Evolutionary conservation across 805 yeast species (phyloP).

Genomic region (Teunomyces panamensis): DNA sequence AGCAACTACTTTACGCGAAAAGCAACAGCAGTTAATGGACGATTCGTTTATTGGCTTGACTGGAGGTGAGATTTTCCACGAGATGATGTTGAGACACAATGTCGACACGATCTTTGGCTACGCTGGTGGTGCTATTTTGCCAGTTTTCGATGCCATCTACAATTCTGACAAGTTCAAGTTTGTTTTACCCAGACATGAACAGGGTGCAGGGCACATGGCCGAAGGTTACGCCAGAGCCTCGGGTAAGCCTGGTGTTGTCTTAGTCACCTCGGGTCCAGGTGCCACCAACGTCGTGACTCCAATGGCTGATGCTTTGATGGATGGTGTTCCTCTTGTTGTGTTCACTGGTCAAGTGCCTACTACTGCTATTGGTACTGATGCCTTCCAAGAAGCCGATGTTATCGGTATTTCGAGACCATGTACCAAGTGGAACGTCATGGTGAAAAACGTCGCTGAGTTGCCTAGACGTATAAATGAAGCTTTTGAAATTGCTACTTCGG

Average conservation of each 20-base stretch:
- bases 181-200: constrained; percentile 94
- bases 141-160: constrained; percentile 95
- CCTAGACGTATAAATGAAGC: constrained; percentile 97
- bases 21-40: constrained; percentile 47
- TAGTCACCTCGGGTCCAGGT: constrained; percentile 99
- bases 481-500: constrained; percentile 91
- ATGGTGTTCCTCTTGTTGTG: constrained; percentile 95
- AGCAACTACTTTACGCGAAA: neutral
- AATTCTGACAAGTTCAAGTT: constrained; percentile 86
- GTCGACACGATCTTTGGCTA: constrained; percentile 97
- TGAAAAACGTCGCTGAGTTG: constrained; percentile 86
- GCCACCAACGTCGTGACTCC: constrained; percentile 99
- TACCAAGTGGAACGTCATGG: constrained; percentile 99
- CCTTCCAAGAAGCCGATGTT: constrained; percentile 98
- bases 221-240: constrained; percentile 96
- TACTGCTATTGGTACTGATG: constrained; percentile 93
- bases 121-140: constrained; percentile 98
- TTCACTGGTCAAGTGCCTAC: constrained; percentile 98
- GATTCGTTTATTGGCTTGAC: constrained; percentile 91
- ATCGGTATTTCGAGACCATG: constrained; percentile 96
- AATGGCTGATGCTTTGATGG: constrained; percentile 95
- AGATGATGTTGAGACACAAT: constrained; percentile 95
- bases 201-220: constrained; percentile 99
- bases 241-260: constrained; percentile 96
- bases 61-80: constrained; percentile 99